These are phyloP conservation scores for Rhodotorula sp. DNA, from an alignment of 1,284 basidiomycete genomes.

Conservation along the genomic window DNA sequence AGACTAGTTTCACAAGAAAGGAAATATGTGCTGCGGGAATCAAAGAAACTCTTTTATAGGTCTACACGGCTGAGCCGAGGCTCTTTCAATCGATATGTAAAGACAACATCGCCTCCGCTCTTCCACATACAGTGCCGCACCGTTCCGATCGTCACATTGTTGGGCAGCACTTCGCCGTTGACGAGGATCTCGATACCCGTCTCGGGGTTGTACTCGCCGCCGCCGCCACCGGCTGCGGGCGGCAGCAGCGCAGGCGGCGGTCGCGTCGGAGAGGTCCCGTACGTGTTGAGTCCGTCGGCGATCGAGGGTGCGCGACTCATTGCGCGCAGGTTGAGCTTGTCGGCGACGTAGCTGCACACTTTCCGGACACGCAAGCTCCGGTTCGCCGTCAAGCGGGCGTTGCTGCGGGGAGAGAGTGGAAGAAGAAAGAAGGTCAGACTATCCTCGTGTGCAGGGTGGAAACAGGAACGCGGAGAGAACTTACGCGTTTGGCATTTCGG, in stretches of 20 bases:
- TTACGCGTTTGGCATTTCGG: slow-evolving; percentile 72
- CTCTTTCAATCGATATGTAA: slow-evolving; percentile 64
- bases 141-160: slow-evolving; percentile 82
- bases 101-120: slow-evolving; percentile 71
- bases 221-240: slow-evolving; percentile 9
- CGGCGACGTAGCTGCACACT: slow-evolving; percentile 78
- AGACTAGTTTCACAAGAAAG: background rate
- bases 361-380: slow-evolving; percentile 81
- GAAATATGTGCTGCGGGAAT: background rate
- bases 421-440: background rate
- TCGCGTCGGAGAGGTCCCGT: background rate
- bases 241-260: background rate
- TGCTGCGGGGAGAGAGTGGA: slow-evolving; percentile 53
- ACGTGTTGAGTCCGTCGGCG: slow-evolving; percentile 16
- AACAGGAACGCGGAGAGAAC: slow-evolving; percentile 45
- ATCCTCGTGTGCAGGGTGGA: too few species aligned
- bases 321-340: slow-evolving; percentile 67
- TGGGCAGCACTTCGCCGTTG: slow-evolving; percentile 72
- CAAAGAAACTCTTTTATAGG: background rate
- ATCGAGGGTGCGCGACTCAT: slow-evolving; percentile 35
- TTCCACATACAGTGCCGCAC: slow-evolving; percentile 83
- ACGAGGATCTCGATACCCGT: slow-evolving; percentile 84
- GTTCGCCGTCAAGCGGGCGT: slow-evolving; percentile 83
- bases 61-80: background rate
- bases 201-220: slow-evolving; percentile 56